Conservation (phyloP, 352 stramenopile species). For the Globisporangium yorkense region DNA sequence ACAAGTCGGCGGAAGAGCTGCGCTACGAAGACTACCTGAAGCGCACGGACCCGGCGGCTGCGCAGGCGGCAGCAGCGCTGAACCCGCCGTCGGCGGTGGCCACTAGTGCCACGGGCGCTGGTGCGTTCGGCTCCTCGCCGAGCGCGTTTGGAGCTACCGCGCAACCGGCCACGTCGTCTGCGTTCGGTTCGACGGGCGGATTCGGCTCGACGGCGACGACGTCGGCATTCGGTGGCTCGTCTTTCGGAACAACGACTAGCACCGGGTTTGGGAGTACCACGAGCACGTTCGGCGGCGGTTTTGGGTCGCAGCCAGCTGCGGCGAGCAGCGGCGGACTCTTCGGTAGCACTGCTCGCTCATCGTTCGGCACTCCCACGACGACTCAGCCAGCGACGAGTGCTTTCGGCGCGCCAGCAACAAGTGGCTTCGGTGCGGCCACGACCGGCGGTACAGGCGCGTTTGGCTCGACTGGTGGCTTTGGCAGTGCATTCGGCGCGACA, state of each 20-base stretch:
- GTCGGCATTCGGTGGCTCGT: conserved; percentile 32
- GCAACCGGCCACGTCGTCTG: conserved; percentile 22
- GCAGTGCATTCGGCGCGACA: conserved; percentile 42
- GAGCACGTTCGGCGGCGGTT: conserved; percentile 40
- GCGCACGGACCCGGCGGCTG: conserved; percentile 22
- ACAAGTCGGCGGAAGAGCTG: conserved; percentile 37
- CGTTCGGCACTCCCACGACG: conserved; percentile 32
- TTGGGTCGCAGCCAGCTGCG: conserved; percentile 36
- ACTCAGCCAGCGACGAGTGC: conserved; percentile 20
- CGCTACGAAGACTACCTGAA: conserved; percentile 47
- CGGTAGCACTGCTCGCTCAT: conserved; percentile 22
- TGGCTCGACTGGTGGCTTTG: conserved; percentile 39
- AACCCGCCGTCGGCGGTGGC: conserved; percentile 30
- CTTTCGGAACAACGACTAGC: conserved; percentile 22
- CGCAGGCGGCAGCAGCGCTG: conserved; percentile 32
- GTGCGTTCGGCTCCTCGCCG: conserved; percentile 32
- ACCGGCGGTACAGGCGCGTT: conserved; percentile 28
- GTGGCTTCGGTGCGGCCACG: conserved; percentile 29
- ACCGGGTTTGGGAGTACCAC: conserved; percentile 19
- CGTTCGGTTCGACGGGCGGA: conserved; percentile 32
- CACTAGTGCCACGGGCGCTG: conserved; percentile 25
- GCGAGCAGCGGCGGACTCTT: conserved; percentile 26
- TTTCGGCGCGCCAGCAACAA: conserved; percentile 36
- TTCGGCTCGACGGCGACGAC: conserved; percentile 19
- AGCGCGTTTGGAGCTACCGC: conserved; percentile 18